phyloP scores from a whole-genome alignment of 164 flowering plant genomes.

The Vitis cinerea region DNA sequence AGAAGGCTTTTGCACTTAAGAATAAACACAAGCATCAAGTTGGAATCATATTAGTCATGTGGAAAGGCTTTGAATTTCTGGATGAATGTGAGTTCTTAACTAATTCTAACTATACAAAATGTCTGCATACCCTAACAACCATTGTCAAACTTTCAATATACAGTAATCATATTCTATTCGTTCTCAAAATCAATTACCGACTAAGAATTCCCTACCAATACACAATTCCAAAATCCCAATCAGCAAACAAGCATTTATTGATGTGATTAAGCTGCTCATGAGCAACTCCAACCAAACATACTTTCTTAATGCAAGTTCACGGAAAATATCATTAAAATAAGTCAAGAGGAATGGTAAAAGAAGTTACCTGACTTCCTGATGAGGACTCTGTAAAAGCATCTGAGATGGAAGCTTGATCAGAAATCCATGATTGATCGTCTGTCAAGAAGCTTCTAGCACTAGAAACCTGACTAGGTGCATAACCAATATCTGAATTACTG shows the following conservation, averaged over 20 bases:
- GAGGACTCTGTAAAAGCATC: conserved; percentile 31
- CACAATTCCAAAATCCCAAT: neutral
- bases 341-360: neutral
- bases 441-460: conserved; percentile 36
- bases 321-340: neutral
- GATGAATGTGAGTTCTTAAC: too few relatives aligned
- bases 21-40: too few relatives aligned
- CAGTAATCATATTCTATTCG: too few relatives aligned
- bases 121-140: too few relatives aligned
- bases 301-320: neutral
- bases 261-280: neutral
- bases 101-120: too few relatives aligned
- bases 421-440: conserved; percentile 32
- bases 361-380: conserved; percentile 44
- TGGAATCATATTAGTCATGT: too few relatives aligned
- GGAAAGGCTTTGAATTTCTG: too few relatives aligned
- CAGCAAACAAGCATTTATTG: neutral
- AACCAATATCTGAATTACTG: conserved; percentile 22
- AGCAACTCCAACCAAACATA: too few relatives aligned
- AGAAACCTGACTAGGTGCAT: conserved; percentile 20
- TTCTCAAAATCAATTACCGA: neutral
- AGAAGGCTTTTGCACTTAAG: too few relatives aligned
- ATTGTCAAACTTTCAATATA: too few relatives aligned
- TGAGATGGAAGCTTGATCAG: conserved; percentile 46
- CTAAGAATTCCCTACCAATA: neutral